Evolutionary conservation across 306 rosid species (phyloP), one percentile per base, ranked within the genome.

Genomic region (Sesbania bispinosa): DNA sequence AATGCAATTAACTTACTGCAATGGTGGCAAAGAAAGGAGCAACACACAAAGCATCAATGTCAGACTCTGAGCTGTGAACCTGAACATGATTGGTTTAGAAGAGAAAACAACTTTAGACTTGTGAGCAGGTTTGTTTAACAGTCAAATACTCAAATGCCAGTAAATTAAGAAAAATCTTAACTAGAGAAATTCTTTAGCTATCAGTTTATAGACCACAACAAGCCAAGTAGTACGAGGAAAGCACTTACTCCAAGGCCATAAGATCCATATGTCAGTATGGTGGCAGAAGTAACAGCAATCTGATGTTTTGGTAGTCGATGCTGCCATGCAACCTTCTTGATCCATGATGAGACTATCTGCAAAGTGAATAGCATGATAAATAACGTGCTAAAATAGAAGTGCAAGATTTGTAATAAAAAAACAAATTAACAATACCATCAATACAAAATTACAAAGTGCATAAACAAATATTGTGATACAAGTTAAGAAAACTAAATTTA

Each of bases 231-330:
- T 35, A 20, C 5, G 35, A 26, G 7, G 53, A 61, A 47, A 46
- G 60, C 20, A 66, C 84, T 46, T 60, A 83, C 87, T 66, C 87
- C 84, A 15, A 83, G 87, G 65, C 84, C 87, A 76, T 83, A 83
- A 59, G 87, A 83, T 71, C 87, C 87, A 79, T 71, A 83, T 1
- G 82, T 75, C 79, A 83, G 30, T 71, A 83, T 18, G 7, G 87
- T 79, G 55, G 82, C 82, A 43, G 71, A 79, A 41, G 84, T 66
- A 14, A 38, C 21, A 43, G 60, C 29, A 36, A 75, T 60, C 16
- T 75, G 77, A 51, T 71, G 74, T n/a, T 53, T 67, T 9, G 84
- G 79, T 15, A 79, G 54, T 13, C 51, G 46, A 27, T 2, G 77
- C 67, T 75, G 75, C 47, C 52, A 41, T 4, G 87, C 87, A 30